Percentiles rank a stretch among this genome's conserved stretches.
phyloP scores from a whole-genome alignment of 1,139 yeast species.

The Blastobotrys apis region DNA sequence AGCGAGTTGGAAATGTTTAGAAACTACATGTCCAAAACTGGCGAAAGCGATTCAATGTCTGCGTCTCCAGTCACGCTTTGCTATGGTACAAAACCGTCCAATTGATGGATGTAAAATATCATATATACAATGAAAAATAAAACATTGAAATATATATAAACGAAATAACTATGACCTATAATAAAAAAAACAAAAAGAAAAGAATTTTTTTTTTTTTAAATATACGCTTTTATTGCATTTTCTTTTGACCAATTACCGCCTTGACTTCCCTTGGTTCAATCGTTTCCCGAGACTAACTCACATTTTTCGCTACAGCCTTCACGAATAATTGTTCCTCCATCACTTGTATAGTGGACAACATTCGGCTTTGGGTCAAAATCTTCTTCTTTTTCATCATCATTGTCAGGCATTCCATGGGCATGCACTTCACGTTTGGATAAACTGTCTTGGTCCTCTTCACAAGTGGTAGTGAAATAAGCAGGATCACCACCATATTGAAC shows the following conservation, averaged over 20 bases:
- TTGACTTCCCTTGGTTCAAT: no score
- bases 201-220: no score
- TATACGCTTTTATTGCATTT: no score
- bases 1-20: conserved; percentile 23
- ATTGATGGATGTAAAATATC: neutral
- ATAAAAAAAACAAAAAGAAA: no score
- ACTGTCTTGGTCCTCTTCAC: conserved; percentile 15
- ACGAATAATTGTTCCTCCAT: neutral
- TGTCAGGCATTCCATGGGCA: neutral
- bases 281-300: no score
- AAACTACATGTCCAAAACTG: neutral
- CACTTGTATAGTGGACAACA: neutral
- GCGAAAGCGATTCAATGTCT: neutral
- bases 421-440: neutral
- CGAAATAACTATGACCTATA: no score
- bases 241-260: no score
- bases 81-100: conserved; percentile 26
- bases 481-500: conserved; percentile 27
- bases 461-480: conserved; percentile 20
- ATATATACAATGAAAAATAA: no score
- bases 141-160: no score
- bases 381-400: neutral
- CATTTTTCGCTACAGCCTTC: neutral
- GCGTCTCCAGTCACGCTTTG: conserved; percentile 19
- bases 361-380: neutral